A percentile compares a stretch with the other conserved stretches of the same genome.
These are phyloP conservation scores for Myriosclerotinia duriaeana DNA, from an alignment of 2,329 filamentous ascomycete species.

Conservation along the genomic window DNA sequence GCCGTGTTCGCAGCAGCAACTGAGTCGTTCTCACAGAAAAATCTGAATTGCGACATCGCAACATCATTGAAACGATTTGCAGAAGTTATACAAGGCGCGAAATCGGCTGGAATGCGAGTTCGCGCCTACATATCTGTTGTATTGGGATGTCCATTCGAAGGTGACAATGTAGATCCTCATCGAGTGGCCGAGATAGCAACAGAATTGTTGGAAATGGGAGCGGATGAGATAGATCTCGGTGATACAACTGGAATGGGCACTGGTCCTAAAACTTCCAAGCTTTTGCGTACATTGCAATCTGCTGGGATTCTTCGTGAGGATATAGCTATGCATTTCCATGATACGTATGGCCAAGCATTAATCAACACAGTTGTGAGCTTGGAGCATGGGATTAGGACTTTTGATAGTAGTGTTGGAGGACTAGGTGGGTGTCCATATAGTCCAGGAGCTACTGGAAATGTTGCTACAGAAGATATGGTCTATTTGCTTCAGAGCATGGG, in stretches of 20 bases:
- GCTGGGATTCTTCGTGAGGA: slow-evolving; percentile 69
- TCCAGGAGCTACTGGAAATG: slow-evolving; percentile 82
- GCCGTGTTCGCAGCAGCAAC: slow-evolving; percentile 82
- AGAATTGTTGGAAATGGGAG: slow-evolving; percentile 77
- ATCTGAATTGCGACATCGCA: slow-evolving; percentile 77
- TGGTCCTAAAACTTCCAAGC: slow-evolving; percentile 63
- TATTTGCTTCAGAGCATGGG: slow-evolving; percentile 75
- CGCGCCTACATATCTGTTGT: slow-evolving; percentile 80
- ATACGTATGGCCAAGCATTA: slow-evolving; percentile 84
- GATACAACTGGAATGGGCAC: slow-evolving; percentile 93
- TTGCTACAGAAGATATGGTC: slow-evolving; percentile 80
- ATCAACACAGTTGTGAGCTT: slow-evolving; percentile 77
- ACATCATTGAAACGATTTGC: slow-evolving; percentile 70
- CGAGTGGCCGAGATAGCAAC: slow-evolving; percentile 65
- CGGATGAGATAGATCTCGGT: slow-evolving; percentile 85
- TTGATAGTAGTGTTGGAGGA: slow-evolving; percentile 77
- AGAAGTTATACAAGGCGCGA: slow-evolving; percentile 67
- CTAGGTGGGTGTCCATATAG: slow-evolving; percentile 84
- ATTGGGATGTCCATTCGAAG: slow-evolving; percentile 75
- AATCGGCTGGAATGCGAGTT: slow-evolving; percentile 64
- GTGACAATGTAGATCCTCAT: slow-evolving; percentile 61
- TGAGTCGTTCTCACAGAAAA: slow-evolving; percentile 75
- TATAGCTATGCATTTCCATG: slow-evolving; percentile 82
- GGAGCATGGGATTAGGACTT: slow-evolving; percentile 73
- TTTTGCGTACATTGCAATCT: slow-evolving; percentile 63